Base-by-base conservation (phyloP, 192 early-diverging fungal genomes). In the Podochytrium sp. region DNA sequence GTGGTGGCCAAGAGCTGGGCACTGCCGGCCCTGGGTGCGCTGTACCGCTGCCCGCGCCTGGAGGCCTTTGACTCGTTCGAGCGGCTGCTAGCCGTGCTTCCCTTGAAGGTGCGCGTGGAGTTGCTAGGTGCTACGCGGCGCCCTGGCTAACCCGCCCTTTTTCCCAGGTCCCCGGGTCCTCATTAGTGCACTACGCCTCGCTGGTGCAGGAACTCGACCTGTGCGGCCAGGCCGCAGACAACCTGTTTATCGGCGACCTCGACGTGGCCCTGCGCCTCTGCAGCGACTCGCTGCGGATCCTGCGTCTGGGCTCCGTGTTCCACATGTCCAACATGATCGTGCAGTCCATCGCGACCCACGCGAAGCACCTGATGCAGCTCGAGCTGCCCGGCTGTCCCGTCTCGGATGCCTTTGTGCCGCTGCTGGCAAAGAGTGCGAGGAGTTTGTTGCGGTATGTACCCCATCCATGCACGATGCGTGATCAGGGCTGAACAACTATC, bases 201-300 rank as follows among this genome's bases (percentile, higher is more conserved):
- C 53, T 85, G 12, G 85, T 87, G 43, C 58, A 56, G 16, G 81
- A 85, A 69, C 80, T 87, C 32, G 80, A 83, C 55, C 75, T 87
- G 71, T 75, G 76, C 27, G 76, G 70, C n/a, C 53, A 62, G 5
- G 85, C 83, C 12, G 83, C 85, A 18, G 83, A 87, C 68, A 85
- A 87, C 57, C 14, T 87, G 58, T 81, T 78, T 58, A 85, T 87
- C 75, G 85, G 85, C 32, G 85, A 87, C 68, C 71, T 87, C 64
- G 85, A 87, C 62, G 74, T 70, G 7, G 70, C 75, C 2, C 67
- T 87, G 33, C 74, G 50, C 10, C 37, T 76, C 25, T 77, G 76
- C 62, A 32, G 74, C 7, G 42, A 71, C 38, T 65, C 63, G 39
- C 73, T 87, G 42, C 63, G 81, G 38, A 70, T 78, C 53, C 81